phyloP scores from a whole-genome alignment of 1,284 basidiomycete genomes.

The Boletus calvinii region DNA sequence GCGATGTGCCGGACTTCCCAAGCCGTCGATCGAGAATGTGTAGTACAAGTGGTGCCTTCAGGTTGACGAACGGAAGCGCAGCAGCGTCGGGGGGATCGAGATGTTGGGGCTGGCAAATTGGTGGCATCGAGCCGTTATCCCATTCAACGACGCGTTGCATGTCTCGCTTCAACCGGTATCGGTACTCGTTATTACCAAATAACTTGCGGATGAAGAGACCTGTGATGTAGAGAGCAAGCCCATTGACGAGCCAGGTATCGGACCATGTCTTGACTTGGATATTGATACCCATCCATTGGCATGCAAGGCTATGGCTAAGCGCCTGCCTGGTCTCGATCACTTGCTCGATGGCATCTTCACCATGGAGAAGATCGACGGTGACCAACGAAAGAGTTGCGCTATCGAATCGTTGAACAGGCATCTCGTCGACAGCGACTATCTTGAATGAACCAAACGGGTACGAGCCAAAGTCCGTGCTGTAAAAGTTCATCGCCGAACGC shows the following conservation, averaged over 20 bases:
- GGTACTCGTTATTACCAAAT: conserved; percentile 96
- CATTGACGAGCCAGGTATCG: conserved; percentile 95
- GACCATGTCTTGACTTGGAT: conserved; percentile 94
- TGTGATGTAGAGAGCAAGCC: conserved; percentile 88
- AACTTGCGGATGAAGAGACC: conserved; percentile 86
- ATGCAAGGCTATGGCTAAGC: conserved; percentile 86
- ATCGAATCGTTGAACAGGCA: conserved; percentile 78
- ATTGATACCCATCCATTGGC: conserved; percentile 97
- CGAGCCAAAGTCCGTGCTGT: conserved; percentile 89
- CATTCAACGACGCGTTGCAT: conserved; percentile 90
- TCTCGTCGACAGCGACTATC: conserved; percentile 92
- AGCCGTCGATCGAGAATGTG: conserved; percentile 94
- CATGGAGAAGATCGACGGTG: conserved; percentile 83
- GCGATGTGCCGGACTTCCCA: conserved; percentile 92
- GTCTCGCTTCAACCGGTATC: conserved; percentile 94
- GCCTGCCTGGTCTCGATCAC: conserved; percentile 88
- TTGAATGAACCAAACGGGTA: conserved; percentile 97
- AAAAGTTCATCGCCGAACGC: conserved; percentile 90
- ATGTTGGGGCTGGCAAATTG: conserved; percentile 88
- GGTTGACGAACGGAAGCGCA: conserved; percentile 84
- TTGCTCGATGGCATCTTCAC: conserved; percentile 90
- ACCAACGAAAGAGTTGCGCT: conserved; percentile 83
- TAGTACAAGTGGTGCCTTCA: conserved; percentile 93
- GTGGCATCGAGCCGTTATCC: conserved; percentile 90
- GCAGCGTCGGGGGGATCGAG: conserved; percentile 81